Conservation (phyloP, 1,284 basidiomycete genomes). For the Cystobasidium pallidum region DNA sequence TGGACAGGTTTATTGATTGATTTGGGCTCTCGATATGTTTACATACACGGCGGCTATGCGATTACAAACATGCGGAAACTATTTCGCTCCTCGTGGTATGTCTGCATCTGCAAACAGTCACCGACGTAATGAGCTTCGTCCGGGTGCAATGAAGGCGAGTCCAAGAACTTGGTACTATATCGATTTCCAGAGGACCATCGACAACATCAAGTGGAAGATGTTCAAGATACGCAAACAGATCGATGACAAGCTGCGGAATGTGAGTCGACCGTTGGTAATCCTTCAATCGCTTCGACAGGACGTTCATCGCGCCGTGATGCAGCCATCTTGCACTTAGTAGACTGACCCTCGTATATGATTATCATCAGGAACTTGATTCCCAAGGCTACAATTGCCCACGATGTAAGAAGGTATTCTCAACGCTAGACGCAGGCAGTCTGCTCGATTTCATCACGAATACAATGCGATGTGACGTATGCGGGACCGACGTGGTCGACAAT, state of each 20-base stretch:
- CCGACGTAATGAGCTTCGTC: conserved; percentile 79
- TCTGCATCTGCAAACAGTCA: conserved; percentile 61
- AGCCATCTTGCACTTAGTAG: neutral
- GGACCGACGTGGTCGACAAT: conserved; percentile 80
- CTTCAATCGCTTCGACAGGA: too few species aligned
- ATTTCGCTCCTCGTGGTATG: too few species aligned
- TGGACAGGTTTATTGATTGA: conserved; percentile 21
- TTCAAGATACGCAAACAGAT: conserved; percentile 91
- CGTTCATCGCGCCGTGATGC: too few species aligned
- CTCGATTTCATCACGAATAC: conserved; percentile 61
- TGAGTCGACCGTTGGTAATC: conserved; percentile 56
- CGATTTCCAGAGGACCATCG: conserved; percentile 91
- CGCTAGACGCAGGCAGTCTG: conserved; percentile 81
- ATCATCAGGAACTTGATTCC: conserved; percentile 80
- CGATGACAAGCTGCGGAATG: conserved; percentile 82
- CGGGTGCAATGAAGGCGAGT: conserved; percentile 73
- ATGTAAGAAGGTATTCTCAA: conserved; percentile 81
- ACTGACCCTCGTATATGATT: neutral
- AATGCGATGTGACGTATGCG: conserved; percentile 65
- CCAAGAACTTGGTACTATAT: conserved; percentile 93
- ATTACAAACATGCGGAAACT: too few species aligned
- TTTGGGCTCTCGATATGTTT: conserved; percentile 19
- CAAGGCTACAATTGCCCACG: conserved; percentile 94
- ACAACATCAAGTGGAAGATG: conserved; percentile 96
- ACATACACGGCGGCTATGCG: neutral